Base-by-base conservation (phyloP, 2,329 filamentous ascomycete genomes). In the Ascochyta koolunga region DNA sequence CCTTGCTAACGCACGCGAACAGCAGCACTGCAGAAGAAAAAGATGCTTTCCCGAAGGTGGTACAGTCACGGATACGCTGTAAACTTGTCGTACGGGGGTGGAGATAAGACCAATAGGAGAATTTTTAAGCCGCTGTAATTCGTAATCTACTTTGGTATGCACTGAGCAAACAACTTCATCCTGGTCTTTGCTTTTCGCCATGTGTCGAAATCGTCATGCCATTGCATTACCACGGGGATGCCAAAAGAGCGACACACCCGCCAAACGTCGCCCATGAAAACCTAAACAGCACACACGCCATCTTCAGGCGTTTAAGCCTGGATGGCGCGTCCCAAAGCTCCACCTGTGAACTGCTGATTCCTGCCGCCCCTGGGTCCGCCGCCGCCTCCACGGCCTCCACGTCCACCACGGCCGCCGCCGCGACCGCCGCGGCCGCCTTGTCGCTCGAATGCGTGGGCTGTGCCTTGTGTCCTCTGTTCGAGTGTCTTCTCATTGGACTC, bases 401-500 rank as follows among this genome's bases (percentile, higher is more conserved):
- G 84, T 78, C 86, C 71, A 11, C 78, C 71, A 29, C 76, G 69
- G 32, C 78, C 69, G 60, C 85, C 90, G 41, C 89, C 86, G 24
- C 88, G 84, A 42, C 85, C 84, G 57, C 89, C 88, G 61, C 89
- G 85, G 52, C 90, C 90, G 62, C 91, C 90, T 80, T 96, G 91
- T 75, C 93, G 83, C 82, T 97, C 93, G 78, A 98, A 98, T 24
- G 92, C 93, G 71, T 96, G 96, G 54, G 91, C 88, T 65, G 93
- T 96, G 67, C 95, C 95, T 77, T 97, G 92, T 66, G 96, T 98
- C 74, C 95, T 87, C 77, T 97, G 93, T 83, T 99, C 95, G 66
- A 99, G 84, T 21, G 93, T 96, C 76, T 96, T 89, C 83, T 99
- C 95, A 80, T 99, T 99, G 67, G 88, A 88, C 83, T 99, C 96